Evolutionary conservation across 768 basidiomycete genomes (phyloP).

Genomic region (Suillus tomentosus): DNA sequence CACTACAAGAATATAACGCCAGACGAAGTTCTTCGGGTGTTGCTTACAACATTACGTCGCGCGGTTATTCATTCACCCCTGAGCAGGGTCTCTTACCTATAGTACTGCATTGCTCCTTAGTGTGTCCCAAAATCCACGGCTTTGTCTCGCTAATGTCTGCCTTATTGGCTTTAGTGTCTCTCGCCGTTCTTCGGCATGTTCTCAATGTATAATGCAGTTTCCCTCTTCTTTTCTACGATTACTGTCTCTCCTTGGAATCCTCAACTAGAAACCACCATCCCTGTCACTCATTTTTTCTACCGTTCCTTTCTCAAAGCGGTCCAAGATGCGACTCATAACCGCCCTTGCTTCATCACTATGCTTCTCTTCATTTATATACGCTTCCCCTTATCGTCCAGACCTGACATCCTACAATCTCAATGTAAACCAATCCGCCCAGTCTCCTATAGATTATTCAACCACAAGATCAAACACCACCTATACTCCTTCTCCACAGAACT

Average conservation of each 20-base stretch:
- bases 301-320: not conserved
- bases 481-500: constrained; percentile 79
- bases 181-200: no score
- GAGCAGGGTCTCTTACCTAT: no score
- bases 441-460: constrained; percentile 65
- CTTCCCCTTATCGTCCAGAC: constrained; percentile 69
- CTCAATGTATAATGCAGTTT: not conserved
- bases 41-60: no score
- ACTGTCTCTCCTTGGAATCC: not conserved
- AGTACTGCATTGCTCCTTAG: no score
- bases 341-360: constrained; percentile 26
- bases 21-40: no score
- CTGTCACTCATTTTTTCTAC: not conserved
- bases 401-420: constrained; percentile 80
- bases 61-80: no score
- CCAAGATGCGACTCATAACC: constrained; percentile 49
- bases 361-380: constrained; percentile 42
- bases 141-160: no score
- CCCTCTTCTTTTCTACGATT: not conserved
- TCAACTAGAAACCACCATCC: not conserved
- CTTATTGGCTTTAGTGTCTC: no score
- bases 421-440: constrained; percentile 67
- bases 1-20: no score
- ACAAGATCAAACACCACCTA: constrained; percentile 66
- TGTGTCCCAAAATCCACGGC: no score